Percentiles rank a stretch among this genome's conserved stretches.
These are phyloP conservation scores for Eimeria maxima DNA, from an alignment of 169 alveolate species.

Conservation along the genomic window DNA sequence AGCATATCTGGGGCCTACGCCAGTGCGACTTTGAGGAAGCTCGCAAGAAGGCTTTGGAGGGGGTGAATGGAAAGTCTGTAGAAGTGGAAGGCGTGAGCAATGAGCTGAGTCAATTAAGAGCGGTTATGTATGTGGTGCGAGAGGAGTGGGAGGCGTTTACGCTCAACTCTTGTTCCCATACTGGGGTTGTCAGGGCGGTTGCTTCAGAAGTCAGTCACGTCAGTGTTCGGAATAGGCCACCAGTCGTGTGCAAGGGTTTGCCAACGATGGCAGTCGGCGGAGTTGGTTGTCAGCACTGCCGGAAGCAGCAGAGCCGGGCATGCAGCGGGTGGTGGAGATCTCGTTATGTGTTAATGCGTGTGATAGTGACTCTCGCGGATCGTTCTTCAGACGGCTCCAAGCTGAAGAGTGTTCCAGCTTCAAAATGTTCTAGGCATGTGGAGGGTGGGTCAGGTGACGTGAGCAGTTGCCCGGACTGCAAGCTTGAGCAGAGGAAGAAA, in stretches of 20 bases:
- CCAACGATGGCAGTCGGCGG: constrained; percentile 58
- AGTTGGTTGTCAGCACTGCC: constrained; percentile 37
- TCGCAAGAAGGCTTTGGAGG: not conserved
- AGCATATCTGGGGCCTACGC: not conserved
- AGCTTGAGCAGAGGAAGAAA: not conserved
- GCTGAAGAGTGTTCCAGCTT: not conserved
- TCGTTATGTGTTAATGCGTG: constrained; percentile 24
- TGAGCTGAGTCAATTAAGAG: not conserved
- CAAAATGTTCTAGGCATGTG: not conserved
- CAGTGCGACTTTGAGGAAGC: not conserved
- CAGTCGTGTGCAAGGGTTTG: constrained; percentile 9
- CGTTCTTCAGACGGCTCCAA: not conserved
- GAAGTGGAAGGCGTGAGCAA: not conserved
- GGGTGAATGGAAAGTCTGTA: not conserved
- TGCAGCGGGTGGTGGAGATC: constrained; percentile 71
- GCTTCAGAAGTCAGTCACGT: constrained; percentile 52
- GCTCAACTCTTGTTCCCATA: not conserved
- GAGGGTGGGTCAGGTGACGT: not conserved
- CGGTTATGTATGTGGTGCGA: constrained; percentile 31
- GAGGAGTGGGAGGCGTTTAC: constrained; percentile 62
- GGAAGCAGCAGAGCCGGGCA: not conserved
- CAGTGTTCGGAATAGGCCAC: not conserved
- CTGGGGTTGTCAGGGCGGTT: constrained; percentile 31
- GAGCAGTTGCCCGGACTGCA: not conserved
- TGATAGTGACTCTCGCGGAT: not conserved